Evolutionary conservation across 148 eudicot species (phyloP).

Genomic region (Salicornia ramosissima): DNA sequence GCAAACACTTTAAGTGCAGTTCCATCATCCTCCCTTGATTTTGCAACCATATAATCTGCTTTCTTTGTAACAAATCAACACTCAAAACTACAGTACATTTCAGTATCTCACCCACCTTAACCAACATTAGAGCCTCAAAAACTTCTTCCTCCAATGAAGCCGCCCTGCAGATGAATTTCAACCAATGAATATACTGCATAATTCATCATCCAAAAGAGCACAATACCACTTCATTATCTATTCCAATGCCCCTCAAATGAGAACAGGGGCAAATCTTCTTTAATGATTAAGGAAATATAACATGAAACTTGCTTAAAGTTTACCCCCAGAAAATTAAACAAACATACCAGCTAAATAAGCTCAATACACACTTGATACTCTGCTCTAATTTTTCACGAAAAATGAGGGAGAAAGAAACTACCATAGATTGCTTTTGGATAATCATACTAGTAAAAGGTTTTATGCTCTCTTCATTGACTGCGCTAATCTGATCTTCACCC

Average conservation of each 20-base stretch:
- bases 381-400: not conserved
- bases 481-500: no score
- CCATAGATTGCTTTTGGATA: not conserved
- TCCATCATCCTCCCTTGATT: not conserved
- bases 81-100: not conserved
- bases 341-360: constrained; percentile 2
- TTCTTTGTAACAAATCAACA: not conserved
- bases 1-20: constrained; percentile 34
- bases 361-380: constrained; percentile 12
- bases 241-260: not conserved
- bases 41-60: not conserved
- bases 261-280: not conserved
- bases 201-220: not conserved
- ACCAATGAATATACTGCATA: not conserved
- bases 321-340: not conserved
- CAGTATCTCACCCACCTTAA: constrained; percentile 46
- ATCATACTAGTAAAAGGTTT: no score
- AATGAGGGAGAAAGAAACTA: not conserved
- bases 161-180: constrained; percentile 42
- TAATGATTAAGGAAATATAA: not conserved
- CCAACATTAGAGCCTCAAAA: constrained; percentile 71
- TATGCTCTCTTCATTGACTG: no score
- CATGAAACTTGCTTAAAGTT: not conserved
- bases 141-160: constrained; percentile 64
- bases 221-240: not conserved